These are phyloP conservation scores for Dentipellis sp. DNA, from an alignment of 768 basidiomycete genomes.

Conservation along the genomic window DNA sequence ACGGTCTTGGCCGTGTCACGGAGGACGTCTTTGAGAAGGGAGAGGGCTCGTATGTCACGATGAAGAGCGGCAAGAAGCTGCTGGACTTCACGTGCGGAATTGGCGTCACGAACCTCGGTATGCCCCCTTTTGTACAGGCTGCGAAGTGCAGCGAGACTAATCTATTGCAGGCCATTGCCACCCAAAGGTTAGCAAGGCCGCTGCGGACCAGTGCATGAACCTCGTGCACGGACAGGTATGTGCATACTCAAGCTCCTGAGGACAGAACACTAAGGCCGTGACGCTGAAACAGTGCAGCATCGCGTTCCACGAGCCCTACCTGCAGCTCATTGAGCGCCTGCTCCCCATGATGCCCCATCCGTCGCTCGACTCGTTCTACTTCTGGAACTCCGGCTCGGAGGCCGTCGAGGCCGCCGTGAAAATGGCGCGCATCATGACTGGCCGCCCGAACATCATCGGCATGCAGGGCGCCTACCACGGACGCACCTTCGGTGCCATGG, in stretches of 20 bases:
- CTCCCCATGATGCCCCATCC: conserved; percentile 85
- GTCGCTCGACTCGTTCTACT: conserved; percentile 92
- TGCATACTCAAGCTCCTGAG: background rate
- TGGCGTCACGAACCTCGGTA: conserved; percentile 14
- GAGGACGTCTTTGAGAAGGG: conserved; percentile 8
- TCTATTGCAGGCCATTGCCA: conserved; percentile 69
- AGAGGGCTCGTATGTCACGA: conserved; percentile 13
- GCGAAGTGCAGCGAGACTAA: background rate
- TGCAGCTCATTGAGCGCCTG: conserved; percentile 77
- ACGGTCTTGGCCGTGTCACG: conserved; percentile 5
- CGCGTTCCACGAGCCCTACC: conserved; percentile 78
- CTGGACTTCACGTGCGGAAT: conserved; percentile 15
- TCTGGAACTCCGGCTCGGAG: conserved; percentile 95
- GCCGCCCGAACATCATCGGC: conserved; percentile 77
- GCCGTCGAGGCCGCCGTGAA: conserved; percentile 88
- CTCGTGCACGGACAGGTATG: conserved; percentile 71
- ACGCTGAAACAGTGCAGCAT: conserved; percentile 62
- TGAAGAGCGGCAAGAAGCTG: conserved; percentile 7
- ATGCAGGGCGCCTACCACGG: conserved; percentile 96
- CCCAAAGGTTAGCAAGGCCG: conserved; percentile 77
- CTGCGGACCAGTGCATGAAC: conserved; percentile 79
- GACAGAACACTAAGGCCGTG: background rate
- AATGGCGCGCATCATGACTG: conserved; percentile 72
- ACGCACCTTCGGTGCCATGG: conserved; percentile 89
- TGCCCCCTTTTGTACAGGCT: background rate